phyloP scores from a whole-genome alignment of 305 asterid genomes.

The Euphrasia arctica region DNA sequence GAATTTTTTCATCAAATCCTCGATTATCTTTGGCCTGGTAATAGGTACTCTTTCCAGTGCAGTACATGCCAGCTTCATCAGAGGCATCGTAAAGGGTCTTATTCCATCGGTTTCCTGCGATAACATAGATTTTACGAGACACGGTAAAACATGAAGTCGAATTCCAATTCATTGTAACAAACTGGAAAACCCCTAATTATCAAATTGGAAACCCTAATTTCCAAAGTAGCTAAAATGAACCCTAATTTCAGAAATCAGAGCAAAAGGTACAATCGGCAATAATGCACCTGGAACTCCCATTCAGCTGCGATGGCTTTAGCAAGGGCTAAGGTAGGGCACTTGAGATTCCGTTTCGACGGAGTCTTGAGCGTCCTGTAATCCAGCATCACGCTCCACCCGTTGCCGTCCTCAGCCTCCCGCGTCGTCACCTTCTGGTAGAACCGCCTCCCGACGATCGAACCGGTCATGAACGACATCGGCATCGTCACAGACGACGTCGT shows the following conservation, averaged over 20 bases:
- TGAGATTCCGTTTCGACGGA: conserved; percentile 78
- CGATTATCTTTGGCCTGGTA: conserved; percentile 57
- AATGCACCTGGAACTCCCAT: conserved; percentile 92
- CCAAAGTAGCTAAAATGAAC: neutral
- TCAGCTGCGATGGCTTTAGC: conserved; percentile 97
- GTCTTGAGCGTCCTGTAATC: conserved; percentile 94
- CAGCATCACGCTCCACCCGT: conserved; percentile 91
- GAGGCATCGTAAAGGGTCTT: conserved; percentile 89
- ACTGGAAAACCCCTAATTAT: neutral
- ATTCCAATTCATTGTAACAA: conserved; percentile 14
- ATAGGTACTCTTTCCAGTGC: conserved; percentile 94
- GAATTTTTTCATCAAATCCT: conserved; percentile 65
- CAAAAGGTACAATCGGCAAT: neutral
- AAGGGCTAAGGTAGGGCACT: conserved; percentile 73
- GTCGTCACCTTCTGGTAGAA: conserved; percentile 77
- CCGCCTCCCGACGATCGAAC: conserved; percentile 88
- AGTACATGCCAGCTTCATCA: conserved; percentile 90
- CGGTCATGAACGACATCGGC: conserved; percentile 94
- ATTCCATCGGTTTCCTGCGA: conserved; percentile 80
- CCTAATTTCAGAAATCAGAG: neutral
- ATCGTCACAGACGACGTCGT: conserved; percentile 46
- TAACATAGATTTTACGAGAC: conserved; percentile 25
- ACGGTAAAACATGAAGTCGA: conserved; percentile 13
- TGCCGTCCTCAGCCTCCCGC: conserved; percentile 86
- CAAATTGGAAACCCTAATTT: neutral